phyloP scores from a whole-genome alignment of 805 yeast species.

The Wickerhamiella nectarea region DNA sequence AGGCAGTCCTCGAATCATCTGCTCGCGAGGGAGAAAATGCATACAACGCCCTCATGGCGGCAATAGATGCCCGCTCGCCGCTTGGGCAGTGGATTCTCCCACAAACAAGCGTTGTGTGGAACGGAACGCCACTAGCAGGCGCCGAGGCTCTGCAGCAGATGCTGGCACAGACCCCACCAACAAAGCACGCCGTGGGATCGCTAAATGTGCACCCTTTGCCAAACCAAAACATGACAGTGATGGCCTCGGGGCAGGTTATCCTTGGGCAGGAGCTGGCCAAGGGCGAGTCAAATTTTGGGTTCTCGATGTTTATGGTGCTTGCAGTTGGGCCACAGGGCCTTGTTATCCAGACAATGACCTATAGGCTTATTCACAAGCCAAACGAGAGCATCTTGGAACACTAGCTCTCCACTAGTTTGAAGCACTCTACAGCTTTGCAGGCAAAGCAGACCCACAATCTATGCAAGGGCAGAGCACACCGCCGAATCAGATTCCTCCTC shows the following conservation, averaged over 20 bases:
- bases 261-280: conserved; percentile 18
- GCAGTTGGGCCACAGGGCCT: not conserved
- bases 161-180: conserved; percentile 26
- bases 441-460: no score
- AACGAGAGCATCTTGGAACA: conserved; percentile 1
- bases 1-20: conserved; percentile 16
- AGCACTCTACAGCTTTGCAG: no score
- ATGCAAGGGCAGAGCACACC: no score
- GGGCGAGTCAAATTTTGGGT: conserved; percentile 23
- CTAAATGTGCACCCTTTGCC: conserved; percentile 30
- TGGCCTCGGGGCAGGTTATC: conserved; percentile 26
- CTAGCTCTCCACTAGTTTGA: no score
- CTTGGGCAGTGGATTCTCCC: conserved; percentile 20
- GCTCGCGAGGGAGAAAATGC: conserved; percentile 20
- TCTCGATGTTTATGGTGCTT: conserved; percentile 22
- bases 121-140: conserved; percentile 31
- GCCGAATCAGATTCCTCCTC: no score
- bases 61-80: conserved; percentile 24
- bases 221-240: conserved; percentile 22
- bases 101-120: conserved; percentile 29
- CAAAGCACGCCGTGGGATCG: conserved; percentile 26
- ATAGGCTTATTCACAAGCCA: conserved; percentile 27
- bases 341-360: conserved; percentile 22
- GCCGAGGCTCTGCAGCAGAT: conserved; percentile 26
- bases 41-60: conserved; percentile 23